These are phyloP conservation scores for Picochlorum sp. DNA, from an alignment of 139 green algal genomes.

Conservation along the genomic window DNA sequence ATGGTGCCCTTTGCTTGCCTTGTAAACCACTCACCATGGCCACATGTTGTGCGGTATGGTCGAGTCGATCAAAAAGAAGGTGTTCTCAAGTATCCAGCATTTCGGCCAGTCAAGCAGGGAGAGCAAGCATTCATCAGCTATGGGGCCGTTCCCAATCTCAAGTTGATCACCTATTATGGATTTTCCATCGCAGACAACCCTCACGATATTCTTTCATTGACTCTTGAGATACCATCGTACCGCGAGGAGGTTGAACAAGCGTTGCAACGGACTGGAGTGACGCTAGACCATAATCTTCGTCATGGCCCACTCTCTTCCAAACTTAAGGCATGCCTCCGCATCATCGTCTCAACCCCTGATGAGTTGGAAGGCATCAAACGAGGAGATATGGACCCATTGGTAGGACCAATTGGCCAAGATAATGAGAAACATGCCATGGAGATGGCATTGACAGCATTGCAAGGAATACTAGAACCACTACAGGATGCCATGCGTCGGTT, in stretches of 20 bases:
- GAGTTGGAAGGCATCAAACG: constrained; percentile 15
- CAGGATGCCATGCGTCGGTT: neutral
- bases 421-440: constrained; percentile 23
- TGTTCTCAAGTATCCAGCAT: constrained; percentile 35
- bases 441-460: constrained; percentile 16
- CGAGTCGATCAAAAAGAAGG: constrained; percentile 26
- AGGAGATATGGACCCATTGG: neutral
- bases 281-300: constrained; percentile 33
- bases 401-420: constrained; percentile 3
- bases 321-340: constrained; percentile 24
- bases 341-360: constrained; percentile 12
- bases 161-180: constrained; percentile 46
- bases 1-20: constrained; percentile 58
- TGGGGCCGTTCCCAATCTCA: constrained; percentile 52
- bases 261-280: neutral
- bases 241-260: neutral
- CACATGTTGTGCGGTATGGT: constrained; percentile 61
- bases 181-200: constrained; percentile 53
- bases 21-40: constrained; percentile 61
- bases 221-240: constrained; percentile 13
- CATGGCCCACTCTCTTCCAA: constrained; percentile 16
- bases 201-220: constrained; percentile 37
- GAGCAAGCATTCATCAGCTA: constrained; percentile 59
- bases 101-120: constrained; percentile 35
- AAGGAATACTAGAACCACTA: constrained; percentile 13